phyloP scores from a whole-genome alignment of 495 filamentous ascomycete species.

The Apodospora peruviana region DNA sequence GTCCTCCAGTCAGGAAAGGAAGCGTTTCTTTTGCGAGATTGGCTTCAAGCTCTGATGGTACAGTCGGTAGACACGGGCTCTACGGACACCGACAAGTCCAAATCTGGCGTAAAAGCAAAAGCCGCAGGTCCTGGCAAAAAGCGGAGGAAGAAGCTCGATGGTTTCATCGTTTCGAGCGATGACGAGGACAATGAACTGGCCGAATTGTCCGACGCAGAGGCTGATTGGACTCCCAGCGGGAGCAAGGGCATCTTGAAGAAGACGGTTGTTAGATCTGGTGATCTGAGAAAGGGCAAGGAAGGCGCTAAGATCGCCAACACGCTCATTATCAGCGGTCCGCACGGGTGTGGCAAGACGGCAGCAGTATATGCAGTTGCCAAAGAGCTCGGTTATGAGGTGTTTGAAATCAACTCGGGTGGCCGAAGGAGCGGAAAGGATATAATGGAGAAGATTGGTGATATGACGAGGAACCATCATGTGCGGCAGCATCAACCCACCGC shows the following conservation, averaged over 20 bases:
- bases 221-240: constrained; percentile 41
- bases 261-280: constrained; percentile 60
- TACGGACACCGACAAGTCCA: constrained; percentile 40
- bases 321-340: constrained; percentile 81
- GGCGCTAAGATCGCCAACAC: constrained; percentile 46
- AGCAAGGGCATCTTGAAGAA: constrained; percentile 38
- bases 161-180: constrained; percentile 79
- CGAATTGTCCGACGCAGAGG: constrained; percentile 62
- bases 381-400: constrained; percentile 89
- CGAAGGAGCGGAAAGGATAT: constrained; percentile 86
- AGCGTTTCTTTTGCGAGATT: constrained; percentile 67
- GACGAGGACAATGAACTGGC: constrained; percentile 74
- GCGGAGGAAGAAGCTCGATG: constrained; percentile 69
- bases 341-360: constrained; percentile 90
- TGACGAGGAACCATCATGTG: constrained; percentile 93
- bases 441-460: constrained; percentile 86
- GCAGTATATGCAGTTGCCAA: constrained; percentile 91
- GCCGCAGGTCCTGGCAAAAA: constrained; percentile 49
- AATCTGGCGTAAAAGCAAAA: constrained; percentile 35
- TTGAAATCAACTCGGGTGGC: constrained; percentile 84
- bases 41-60: constrained; percentile 73
- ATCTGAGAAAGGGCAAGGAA: constrained; percentile 41
- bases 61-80: constrained; percentile 63
- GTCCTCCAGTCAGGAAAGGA: constrained; percentile 76
- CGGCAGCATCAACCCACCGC: constrained; percentile 29